Conservation (phyloP, 1,284 basidiomycete species). For the Butyriboletus appendiculatus region DNA sequence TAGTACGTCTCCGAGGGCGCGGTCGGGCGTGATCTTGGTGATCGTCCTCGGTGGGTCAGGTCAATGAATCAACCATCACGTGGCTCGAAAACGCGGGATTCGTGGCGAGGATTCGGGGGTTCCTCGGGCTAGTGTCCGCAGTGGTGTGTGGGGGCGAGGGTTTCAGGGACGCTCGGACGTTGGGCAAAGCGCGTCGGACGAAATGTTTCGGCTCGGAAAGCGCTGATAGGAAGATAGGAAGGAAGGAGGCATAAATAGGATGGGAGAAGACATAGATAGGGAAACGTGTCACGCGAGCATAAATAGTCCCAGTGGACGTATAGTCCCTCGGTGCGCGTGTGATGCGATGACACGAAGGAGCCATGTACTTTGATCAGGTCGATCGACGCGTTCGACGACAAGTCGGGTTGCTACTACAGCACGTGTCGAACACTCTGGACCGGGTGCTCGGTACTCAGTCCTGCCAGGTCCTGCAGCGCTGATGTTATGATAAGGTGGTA, state of each 20-base stretch:
- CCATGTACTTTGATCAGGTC: background rate
- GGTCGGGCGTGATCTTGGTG: background rate
- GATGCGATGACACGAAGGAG: slow-evolving; percentile 12
- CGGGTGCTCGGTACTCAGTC: too few species aligned
- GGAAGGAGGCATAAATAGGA: background rate
- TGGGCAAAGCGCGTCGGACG: background rate
- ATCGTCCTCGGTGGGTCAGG: slow-evolving; percentile 3
- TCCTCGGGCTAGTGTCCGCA: background rate
- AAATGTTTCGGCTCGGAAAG: background rate
- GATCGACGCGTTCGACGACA: slow-evolving; percentile 11
- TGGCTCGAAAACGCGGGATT: background rate
- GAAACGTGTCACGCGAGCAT: slow-evolving; percentile 10
- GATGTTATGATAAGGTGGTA: too few species aligned
- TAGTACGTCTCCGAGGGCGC: slow-evolving; percentile 18
- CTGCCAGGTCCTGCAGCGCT: too few species aligned
- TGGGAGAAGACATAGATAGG: slow-evolving; percentile 5
- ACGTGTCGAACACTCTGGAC: background rate
- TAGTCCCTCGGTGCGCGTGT: background rate
- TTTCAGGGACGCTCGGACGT: slow-evolving; percentile 7
- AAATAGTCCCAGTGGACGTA: slow-evolving; percentile 5
- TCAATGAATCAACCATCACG: background rate
- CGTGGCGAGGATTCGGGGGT: too few species aligned
- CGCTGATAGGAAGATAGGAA: slow-evolving; percentile 4
- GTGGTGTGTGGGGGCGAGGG: background rate
- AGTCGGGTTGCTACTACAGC: background rate